Percentiles rank a stretch among this genome's conserved stretches.
Evolutionary conservation across 2,329 filamentous ascomycete species (phyloP).

Genomic region (Ceratocystiopsis minuta): DNA sequence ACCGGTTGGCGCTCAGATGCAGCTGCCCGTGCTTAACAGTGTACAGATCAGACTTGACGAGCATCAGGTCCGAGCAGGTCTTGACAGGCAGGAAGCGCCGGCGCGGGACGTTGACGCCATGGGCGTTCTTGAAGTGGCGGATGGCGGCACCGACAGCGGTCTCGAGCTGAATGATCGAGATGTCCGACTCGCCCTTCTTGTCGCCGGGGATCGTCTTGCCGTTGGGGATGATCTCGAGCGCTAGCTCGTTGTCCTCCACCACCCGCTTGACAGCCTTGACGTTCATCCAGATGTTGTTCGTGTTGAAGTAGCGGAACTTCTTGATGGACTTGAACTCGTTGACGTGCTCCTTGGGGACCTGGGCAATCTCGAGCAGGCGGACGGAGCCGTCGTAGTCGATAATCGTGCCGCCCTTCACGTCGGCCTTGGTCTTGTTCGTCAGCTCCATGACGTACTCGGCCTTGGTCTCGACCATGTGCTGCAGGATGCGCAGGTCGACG

Average conservation of each 20-base stretch:
- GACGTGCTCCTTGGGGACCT: conserved; percentile 98
- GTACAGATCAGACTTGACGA: conserved; percentile 99
- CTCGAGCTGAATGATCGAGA: conserved; percentile 95
- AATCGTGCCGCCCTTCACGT: conserved; percentile 99
- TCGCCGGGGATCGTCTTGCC: conserved; percentile 96
- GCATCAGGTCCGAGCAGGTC: conserved; percentile 98
- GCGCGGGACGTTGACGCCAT: conserved; percentile 96
- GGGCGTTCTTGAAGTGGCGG: conserved; percentile 94
- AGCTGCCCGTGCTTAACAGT: conserved; percentile 97
- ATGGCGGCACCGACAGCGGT: conserved; percentile 97
- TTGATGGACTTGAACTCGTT: conserved; percentile 99
- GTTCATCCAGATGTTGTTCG: conserved; percentile 99
- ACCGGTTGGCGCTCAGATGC: conserved; percentile 88
- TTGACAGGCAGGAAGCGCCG: conserved; percentile 98
- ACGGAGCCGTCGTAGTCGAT: conserved; percentile 98
- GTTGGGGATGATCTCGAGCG: conserved; percentile 99
- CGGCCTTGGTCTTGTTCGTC: conserved; percentile 99
- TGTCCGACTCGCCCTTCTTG: conserved; percentile 98
- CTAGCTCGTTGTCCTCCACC: conserved; percentile 93
- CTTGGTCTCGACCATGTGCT: conserved; percentile 97
- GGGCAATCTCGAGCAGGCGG: conserved; percentile 92
- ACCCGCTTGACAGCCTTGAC: conserved; percentile 94
- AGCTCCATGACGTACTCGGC: conserved; percentile 99
- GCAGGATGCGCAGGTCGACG: conserved; percentile 90
- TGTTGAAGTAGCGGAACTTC: conserved; percentile 99